phyloP scores from a whole-genome alignment of 139 green algal genomes.

The Picochlorum sp. region DNA sequence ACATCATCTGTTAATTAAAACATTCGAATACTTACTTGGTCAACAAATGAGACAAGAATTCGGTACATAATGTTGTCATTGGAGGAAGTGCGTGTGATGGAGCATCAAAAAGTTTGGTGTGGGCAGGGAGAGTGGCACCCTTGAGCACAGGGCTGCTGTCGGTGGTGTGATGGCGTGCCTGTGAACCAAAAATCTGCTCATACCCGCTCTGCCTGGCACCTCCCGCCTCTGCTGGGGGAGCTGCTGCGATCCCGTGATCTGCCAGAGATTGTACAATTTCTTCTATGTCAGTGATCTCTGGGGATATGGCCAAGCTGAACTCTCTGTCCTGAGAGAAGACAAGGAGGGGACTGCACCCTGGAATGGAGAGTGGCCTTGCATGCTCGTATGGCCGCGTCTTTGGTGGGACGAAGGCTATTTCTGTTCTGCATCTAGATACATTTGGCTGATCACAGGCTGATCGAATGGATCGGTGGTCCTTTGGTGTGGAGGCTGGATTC shows the following conservation, averaged over 20 bases:
- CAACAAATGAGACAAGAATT: slow-evolving; percentile 44
- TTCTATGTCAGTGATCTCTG: not conserved
- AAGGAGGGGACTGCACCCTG: slow-evolving; percentile 13
- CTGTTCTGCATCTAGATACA: not conserved
- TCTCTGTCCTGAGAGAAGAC: slow-evolving; percentile 11
- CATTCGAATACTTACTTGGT: too few species aligned
- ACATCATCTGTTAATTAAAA: too few species aligned
- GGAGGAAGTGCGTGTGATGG: slow-evolving; percentile 59
- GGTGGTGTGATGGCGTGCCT: not conserved
- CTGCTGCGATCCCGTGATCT: not conserved
- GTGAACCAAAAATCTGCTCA: slow-evolving; percentile 8
- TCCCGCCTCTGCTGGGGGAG: not conserved
- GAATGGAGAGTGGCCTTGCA: not conserved
- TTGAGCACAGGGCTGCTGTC: not conserved
- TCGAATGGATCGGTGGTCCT: not conserved
- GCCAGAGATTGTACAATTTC: too few species aligned
- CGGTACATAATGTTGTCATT: slow-evolving; percentile 28
- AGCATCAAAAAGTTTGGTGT: slow-evolving; percentile 45
- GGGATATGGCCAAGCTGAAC: not conserved
- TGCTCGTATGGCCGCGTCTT: not conserved
- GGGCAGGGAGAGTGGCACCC: too few species aligned
- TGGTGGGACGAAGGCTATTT: slow-evolving; percentile 8
- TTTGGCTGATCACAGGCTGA: not conserved
- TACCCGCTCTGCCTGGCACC: not conserved
- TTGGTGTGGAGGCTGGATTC: not conserved